Evolutionary conservation across 257 asterid genomes (phyloP), one percentile per base, ranked within the genome.

Genomic region (Solanum sitiens): DNA sequence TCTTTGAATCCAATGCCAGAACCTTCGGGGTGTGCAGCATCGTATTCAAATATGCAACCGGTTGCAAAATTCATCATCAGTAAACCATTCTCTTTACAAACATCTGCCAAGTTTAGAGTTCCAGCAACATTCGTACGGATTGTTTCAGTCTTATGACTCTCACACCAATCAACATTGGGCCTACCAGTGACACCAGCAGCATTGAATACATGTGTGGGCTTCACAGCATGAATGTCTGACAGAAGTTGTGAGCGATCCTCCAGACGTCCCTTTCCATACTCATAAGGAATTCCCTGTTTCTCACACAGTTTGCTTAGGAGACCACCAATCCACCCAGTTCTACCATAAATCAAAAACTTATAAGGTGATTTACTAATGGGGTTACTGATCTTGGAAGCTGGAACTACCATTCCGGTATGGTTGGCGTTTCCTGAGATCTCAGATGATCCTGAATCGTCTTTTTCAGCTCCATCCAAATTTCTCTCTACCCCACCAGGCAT

Each of bases 141-240:
- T 0, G 99, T 97, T 89, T 97, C 99, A 2, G 96, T 84, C 90
- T 91, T 95, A 88, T 97, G 99, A 79, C 94, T 91, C 82, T 97
- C 99, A 72, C 99, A 97, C 99, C 99, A 97, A 90, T 97, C 99
- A 56, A 97, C 99, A 86, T 97, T 97, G 87, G 99, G 99, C 90
- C 99, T 89, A 47, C 99, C 99, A 35, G 99, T 97, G 70, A 97
- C 98, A 86, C 99, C 99, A 85, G 99, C 99, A 61, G 99, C 98
- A 63, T 97, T 97, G 87, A 97, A 93, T 77, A 95, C 96, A 75
- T 97, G 99, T 10, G 99, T 97, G 21, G 99, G 99, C 91, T 95
- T 94, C 86, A 95, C 89, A 53, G 94, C 37, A 11, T 67, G 88
- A 70, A 97, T 92, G 87, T 97, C 99, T 0, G 94, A 94, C 89